Conservation (phyloP, 1,284 basidiomycete genomes). For the Cystobasidium pallidum region DNA sequence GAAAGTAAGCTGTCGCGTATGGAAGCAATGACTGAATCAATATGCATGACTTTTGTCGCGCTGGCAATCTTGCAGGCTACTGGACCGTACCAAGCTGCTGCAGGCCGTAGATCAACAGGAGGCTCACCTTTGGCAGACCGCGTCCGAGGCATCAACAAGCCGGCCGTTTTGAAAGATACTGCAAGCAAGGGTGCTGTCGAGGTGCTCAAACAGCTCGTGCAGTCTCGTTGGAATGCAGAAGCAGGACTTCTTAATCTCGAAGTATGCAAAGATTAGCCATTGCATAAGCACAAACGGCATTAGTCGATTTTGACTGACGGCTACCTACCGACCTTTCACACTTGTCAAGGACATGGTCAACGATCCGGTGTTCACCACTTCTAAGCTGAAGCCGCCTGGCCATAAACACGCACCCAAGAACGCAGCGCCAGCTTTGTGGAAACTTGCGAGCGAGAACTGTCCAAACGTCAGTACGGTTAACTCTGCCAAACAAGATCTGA, state of each 20-base stretch:
- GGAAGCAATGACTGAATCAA: not conserved
- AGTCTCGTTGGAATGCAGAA: slow-evolving; percentile 69
- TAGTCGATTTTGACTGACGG: not conserved
- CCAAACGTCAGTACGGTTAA: slow-evolving; percentile 64
- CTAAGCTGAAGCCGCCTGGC: slow-evolving; percentile 70
- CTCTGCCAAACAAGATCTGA: not conserved
- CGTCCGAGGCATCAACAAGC: slow-evolving; percentile 31
- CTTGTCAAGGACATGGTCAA: slow-evolving; percentile 64
- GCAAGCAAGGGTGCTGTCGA: slow-evolving; percentile 59
- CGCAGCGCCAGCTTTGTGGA: slow-evolving; percentile 80
- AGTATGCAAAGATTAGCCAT: slow-evolving; percentile 36
- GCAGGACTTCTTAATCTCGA: slow-evolving; percentile 73
- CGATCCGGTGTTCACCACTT: slow-evolving; percentile 70
- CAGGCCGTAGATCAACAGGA: slow-evolving; percentile 3
- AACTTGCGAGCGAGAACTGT: slow-evolving; percentile 74
- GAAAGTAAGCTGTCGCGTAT: not conserved
- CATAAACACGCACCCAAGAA: slow-evolving; percentile 64
- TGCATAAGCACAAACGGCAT: not conserved
- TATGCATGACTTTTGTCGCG: not conserved
- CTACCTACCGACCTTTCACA: not conserved
- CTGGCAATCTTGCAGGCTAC: not conserved
- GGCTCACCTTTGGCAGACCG: slow-evolving; percentile 11
- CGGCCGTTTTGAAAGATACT: slow-evolving; percentile 27
- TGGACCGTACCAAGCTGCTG: slow-evolving; percentile 24
- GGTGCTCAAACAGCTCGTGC: slow-evolving; percentile 70